Evolutionary conservation across 257 asterid species (phyloP).

Genomic region (Solanum ahanhuiri): DNA sequence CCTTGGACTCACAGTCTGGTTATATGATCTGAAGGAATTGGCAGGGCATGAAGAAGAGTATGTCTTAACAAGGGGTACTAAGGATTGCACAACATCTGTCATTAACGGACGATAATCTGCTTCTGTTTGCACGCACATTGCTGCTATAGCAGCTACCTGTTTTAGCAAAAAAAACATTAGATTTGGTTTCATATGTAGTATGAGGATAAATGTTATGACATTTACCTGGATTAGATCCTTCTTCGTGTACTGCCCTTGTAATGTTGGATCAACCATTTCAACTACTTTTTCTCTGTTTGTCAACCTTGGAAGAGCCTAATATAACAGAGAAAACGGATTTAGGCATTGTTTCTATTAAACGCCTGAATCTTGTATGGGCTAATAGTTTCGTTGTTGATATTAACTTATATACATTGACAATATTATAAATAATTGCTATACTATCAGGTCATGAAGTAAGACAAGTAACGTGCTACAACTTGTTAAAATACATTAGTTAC

Average conservation of each 20-base stretch:
- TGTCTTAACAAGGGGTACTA: conserved; percentile 59
- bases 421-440: too few relatives aligned
- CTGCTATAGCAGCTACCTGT: conserved; percentile 82
- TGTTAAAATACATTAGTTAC: background rate
- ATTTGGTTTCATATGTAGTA: background rate
- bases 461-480: background rate
- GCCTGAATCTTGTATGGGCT: background rate
- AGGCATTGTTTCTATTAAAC: background rate
- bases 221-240: conserved; percentile 77
- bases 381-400: too few relatives aligned
- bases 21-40: conserved; percentile 22
- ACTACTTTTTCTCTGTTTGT: conserved; percentile 61
- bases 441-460: background rate
- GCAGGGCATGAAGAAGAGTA: conserved; percentile 18
- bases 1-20: conserved; percentile 26
- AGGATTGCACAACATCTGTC: conserved; percentile 78
- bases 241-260: conserved; percentile 41
- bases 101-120: conserved; percentile 79
- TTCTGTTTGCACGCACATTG: conserved; percentile 80
- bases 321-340: background rate
- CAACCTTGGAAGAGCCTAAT: conserved; percentile 73
- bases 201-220: background rate
- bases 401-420: too few relatives aligned
- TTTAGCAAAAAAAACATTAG: background rate
- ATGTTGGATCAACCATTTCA: conserved; percentile 70